Evolutionary conservation across 345 rosid species (phyloP), one percentile per base, ranked within the genome.

Genomic region (Gossypium stocksii): DNA sequence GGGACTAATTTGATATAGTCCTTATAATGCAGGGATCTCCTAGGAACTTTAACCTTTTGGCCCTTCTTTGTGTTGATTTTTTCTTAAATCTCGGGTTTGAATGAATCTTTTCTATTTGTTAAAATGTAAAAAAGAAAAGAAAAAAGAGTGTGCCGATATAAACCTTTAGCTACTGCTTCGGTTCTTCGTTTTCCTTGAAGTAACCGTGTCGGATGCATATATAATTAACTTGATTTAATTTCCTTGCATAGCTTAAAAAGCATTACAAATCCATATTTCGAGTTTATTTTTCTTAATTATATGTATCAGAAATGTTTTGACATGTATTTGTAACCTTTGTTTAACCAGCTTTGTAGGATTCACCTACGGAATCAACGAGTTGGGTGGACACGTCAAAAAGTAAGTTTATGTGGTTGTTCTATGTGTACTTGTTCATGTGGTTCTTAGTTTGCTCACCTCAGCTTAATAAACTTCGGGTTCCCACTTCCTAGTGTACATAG

Each of bases 321-420:
- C 65, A 67, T 60, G 52, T 34, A 34, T 34, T n/a, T 53, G 29
- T 27, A 7, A 38, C 74, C 41, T 68, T 60, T 53, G 34, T 38
- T 70, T 19, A 57, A 72, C 78, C 88, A 90, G 94, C 84, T 88
- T 61, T 45, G 74, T 66, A 84, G 92, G 75, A 85, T 90, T 79
- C 89, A 85, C 75, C 44, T 84, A 76, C 83, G 86, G 79, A 82
- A 84, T 81, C 81, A 65, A 68, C 86, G 74, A 76, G 79, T 62
- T 76, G 89, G 90, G 64, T 90, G 92, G 94, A 90, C 92, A 0
- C 86, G 92, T 71, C 92, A 90, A 79, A 87, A 88, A 77, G 94
- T 88, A 81, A 79, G 81, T 9, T 27, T 52, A 51, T 53, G 0
- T 25, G 60, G 46, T 10, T 68, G 58, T 15, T 68, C 41, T 3